Evolutionary conservation across 1,284 basidiomycete genomes (phyloP).

Genomic region (Malassezia yamatoensis): DNA sequence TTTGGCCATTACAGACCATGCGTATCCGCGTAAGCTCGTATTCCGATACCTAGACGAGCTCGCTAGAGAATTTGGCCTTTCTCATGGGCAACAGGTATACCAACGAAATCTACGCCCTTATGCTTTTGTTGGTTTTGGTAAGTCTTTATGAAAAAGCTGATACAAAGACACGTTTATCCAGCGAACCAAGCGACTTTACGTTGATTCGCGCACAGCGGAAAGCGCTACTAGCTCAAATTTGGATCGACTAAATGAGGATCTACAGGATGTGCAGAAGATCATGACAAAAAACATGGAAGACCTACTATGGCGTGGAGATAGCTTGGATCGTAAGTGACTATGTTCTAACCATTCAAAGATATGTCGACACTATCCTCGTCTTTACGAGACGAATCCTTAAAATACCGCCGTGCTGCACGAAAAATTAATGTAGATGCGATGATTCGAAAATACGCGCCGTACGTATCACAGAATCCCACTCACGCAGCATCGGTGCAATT

Average conservation of each 20-base stretch:
- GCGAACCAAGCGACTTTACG: conserved; percentile 87
- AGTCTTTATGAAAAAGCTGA: background rate
- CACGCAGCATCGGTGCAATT: conserved; percentile 34
- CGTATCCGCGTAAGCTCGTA: conserved; percentile 91
- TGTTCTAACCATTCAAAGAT: conserved; percentile 16
- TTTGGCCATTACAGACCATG: conserved; percentile 87
- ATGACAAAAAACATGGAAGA: conserved; percentile 99
- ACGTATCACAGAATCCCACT: conserved; percentile 50
- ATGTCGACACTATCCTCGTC: conserved; percentile 98
- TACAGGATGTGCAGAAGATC: conserved; percentile 94
- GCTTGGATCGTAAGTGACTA: conserved; percentile 61
- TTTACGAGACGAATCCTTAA: conserved; percentile 90
- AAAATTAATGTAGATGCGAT: conserved; percentile 90
- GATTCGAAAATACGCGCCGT: conserved; percentile 90
- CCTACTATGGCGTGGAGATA: conserved; percentile 91
- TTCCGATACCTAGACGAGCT: conserved; percentile 96
- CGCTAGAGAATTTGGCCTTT: conserved; percentile 72
- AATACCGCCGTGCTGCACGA: conserved; percentile 87
- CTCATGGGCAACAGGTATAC: conserved; percentile 41
- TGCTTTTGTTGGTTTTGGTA: conserved; percentile 42
- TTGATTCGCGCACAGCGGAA: conserved; percentile 77
- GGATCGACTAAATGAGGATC: conserved; percentile 83
- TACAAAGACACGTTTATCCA: conserved; percentile 91
- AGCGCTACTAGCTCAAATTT: conserved; percentile 60
- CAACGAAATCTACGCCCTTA: conserved; percentile 41